Base-by-base conservation (phyloP, 2,329 filamentous ascomycete genomes). In the Clarireedia paspali region DNA sequence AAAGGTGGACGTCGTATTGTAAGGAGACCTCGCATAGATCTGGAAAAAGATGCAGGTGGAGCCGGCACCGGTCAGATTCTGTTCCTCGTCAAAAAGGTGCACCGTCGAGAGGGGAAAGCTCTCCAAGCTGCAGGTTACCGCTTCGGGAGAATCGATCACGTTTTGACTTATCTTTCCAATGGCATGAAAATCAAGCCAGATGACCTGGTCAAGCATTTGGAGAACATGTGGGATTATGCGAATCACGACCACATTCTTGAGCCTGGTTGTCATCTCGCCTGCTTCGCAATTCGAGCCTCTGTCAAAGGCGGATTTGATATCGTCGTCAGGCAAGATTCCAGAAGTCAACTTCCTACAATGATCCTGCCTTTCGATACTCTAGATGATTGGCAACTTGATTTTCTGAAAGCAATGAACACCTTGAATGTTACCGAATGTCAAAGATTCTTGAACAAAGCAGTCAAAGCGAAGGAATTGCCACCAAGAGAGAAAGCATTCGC, bases 91-190 rank as follows among this genome's bases (percentile, higher is more conserved):
- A 86, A 84, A 10, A 78, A 78, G 45, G 76, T 87, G 1, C 75
- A 77, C 36, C 74, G 71, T 36, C 73, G 77, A 0, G 87, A 91
- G 38, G 76, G 80, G 0, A 77, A 81, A 51, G 78, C 79, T 27
- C 76, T 95, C 14, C 80, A 85, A 60, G 82, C 88, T 1, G 74
- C 80, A 10, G 90, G 91, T 1, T 95, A 85, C 69, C 82, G 87
- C n/a, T 95, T 95, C 64, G 87, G 87, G 2, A 78, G 82, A 36
- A 72, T 84, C 12, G 78, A 79, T 55, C 83, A 90, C 59, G 85
- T 95, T 27, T 78, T 82, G 12, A 77, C 81, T 17, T 81, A 82
- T 44, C 82, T 95, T 60, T 80, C 85, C 23, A 77, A 82, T 24
- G 86, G 82, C 60, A 86, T 95, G 77, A 88, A 92, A 65, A 84